These are phyloP conservation scores for Ophiostoma novo-ulmi DNA, from an alignment of 2,329 filamentous ascomycete species.

Conservation along the genomic window DNA sequence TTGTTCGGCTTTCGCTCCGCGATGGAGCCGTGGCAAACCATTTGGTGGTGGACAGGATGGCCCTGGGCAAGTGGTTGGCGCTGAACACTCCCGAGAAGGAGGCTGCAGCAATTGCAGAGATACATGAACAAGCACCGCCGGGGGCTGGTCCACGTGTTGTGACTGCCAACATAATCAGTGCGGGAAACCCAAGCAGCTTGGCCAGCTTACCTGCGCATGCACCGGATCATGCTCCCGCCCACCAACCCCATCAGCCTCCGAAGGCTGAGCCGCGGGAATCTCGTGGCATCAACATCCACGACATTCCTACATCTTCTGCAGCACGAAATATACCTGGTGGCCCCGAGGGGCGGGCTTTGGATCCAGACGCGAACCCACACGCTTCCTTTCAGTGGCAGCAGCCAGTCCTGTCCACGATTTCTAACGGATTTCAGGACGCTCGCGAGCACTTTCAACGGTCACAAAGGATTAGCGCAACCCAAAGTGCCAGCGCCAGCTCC, in stretches of 20 bases:
- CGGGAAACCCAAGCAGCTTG: background rate
- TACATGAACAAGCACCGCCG: background rate
- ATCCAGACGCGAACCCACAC: background rate
- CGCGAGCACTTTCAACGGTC: background rate
- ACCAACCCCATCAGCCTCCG: background rate
- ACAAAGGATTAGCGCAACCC: background rate
- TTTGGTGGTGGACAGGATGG: background rate
- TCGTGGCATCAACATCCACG: background rate
- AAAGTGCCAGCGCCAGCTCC: background rate
- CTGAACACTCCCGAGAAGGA: background rate
- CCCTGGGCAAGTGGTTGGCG: background rate
- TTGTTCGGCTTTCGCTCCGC: background rate
- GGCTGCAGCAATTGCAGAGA: background rate
- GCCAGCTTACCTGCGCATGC: background rate
- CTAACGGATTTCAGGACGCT: background rate
- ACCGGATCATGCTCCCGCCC: background rate
- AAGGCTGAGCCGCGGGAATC: background rate
- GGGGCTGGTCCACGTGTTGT: background rate
- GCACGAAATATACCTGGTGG: background rate
- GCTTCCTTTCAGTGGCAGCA: background rate
- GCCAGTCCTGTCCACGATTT: background rate
- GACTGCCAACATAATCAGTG: background rate
- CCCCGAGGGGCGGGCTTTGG: background rate
- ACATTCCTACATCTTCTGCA: background rate
- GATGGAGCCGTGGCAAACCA: conserved; percentile 13